These are phyloP conservation scores for Colletotrichum sp. DNA, from an alignment of 2,329 filamentous ascomycete genomes.

Conservation along the genomic window DNA sequence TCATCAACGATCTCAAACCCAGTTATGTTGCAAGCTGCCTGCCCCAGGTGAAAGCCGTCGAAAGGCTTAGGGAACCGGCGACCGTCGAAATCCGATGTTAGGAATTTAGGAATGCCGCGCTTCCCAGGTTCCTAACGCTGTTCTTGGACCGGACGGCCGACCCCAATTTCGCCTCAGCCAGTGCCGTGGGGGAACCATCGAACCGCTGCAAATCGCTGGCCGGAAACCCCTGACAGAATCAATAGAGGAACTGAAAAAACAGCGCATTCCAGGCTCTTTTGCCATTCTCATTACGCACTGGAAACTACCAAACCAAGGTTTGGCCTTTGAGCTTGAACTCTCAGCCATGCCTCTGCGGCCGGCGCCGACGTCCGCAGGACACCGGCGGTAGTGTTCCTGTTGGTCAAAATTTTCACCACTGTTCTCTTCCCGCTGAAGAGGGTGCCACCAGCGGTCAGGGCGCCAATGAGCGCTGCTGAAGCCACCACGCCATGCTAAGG, in stretches of 20 bases:
- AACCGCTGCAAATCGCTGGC: background rate
- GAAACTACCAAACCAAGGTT: background rate
- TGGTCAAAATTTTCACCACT: background rate
- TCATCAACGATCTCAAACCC: background rate
- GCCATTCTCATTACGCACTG: background rate
- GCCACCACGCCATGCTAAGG: background rate
- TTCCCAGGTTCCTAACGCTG: background rate
- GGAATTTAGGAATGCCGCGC: background rate
- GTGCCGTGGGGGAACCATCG: background rate
- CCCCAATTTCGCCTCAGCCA: background rate
- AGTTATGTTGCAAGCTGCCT: background rate
- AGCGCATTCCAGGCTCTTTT: background rate
- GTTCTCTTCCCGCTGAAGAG: background rate
- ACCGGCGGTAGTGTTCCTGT: background rate
- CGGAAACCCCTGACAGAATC: background rate
- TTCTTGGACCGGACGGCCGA: background rate
- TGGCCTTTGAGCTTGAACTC: background rate
- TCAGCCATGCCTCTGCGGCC: background rate
- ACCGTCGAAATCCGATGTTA: background rate
- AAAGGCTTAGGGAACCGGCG: background rate
- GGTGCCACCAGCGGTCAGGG: background rate
- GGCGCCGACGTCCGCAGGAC: conserved; percentile 13
- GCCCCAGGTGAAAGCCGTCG: background rate
- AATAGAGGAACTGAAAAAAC: background rate
- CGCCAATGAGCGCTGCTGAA: background rate